A percentile compares a stretch with the other conserved stretches of the same genome.
Evolutionary conservation across 768 basidiomycete genomes (phyloP).

Genomic region (Xerocomus brunneocitrinus): DNA sequence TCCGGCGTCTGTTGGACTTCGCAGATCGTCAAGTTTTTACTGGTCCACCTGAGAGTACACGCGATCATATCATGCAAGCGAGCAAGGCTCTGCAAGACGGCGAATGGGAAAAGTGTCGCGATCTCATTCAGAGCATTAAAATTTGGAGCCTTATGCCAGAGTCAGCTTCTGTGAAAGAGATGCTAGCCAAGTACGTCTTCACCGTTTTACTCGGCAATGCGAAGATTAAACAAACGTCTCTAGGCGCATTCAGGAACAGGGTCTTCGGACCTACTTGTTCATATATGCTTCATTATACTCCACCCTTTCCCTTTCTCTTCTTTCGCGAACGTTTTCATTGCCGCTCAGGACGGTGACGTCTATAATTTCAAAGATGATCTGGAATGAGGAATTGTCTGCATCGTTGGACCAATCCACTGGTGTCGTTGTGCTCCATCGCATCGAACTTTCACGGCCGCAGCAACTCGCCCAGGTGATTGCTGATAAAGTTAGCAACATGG

Average conservation of each 20-base stretch:
- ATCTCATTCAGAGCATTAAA: slow-evolving; percentile 93
- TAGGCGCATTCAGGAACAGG: slow-evolving; percentile 98
- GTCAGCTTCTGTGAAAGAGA: slow-evolving; percentile 81
- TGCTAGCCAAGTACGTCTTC: slow-evolving; percentile 77
- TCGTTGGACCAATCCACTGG: slow-evolving; percentile 89
- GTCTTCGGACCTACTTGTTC: slow-evolving; percentile 93
- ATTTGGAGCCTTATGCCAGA: slow-evolving; percentile 98
- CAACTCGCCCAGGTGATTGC: slow-evolving; percentile 86
- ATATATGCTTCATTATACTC: slow-evolving; percentile 92
- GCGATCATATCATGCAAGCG: slow-evolving; percentile 99
- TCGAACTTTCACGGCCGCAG: slow-evolving; percentile 84
- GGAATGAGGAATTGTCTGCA: slow-evolving; percentile 91
- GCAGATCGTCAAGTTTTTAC: slow-evolving; percentile 97
- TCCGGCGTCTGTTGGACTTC: slow-evolving; percentile 91
- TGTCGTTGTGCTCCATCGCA: slow-evolving; percentile 90
- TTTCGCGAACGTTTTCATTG: slow-evolving; percentile 85
- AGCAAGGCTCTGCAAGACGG: slow-evolving; percentile 94
- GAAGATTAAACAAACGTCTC: slow-evolving; percentile 3
- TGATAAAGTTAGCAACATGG: slow-evolving; percentile 79
- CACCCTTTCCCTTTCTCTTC: slow-evolving; percentile 81
- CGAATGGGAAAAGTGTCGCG: slow-evolving; percentile 94
- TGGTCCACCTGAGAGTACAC: slow-evolving; percentile 95
- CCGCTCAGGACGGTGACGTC: slow-evolving; percentile 70
- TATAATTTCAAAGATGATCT: slow-evolving; percentile 97
- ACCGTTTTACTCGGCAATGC: background rate